Evolutionary conservation across 139 green algal species (phyloP).

Genomic region (Auxenochlorella pyrenoidosa): DNA sequence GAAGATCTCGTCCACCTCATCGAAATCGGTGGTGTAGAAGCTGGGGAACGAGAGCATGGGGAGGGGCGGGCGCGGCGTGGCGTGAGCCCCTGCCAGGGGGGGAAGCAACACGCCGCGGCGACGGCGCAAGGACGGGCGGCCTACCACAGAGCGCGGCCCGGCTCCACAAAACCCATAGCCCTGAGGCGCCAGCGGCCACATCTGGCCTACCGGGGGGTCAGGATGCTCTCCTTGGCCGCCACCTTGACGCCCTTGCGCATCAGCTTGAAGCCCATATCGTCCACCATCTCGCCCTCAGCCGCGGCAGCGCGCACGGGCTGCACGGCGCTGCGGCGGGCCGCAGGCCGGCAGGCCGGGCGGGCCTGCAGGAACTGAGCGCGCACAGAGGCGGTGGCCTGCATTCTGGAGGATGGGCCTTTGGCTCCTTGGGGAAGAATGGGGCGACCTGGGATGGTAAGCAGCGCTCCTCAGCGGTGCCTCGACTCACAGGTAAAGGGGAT

Average conservation of each 20-base stretch:
- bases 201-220: constrained; percentile 81
- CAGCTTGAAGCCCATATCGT: constrained; percentile 77
- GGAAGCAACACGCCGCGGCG: no score
- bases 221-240: constrained; percentile 85
- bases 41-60: constrained; percentile 11
- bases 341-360: constrained; percentile 19
- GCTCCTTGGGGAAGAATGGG: background rate
- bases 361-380: constrained; percentile 29
- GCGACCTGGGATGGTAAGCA: background rate
- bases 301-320: constrained; percentile 31
- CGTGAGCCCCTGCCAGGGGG: background rate
- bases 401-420: background rate
- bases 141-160: background rate
- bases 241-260: constrained; percentile 92
- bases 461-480: no score
- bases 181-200: background rate
- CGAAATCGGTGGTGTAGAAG: constrained; percentile 99
- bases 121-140: background rate
- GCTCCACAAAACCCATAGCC: constrained; percentile 15
- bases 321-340: constrained; percentile 13
- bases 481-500: no score
- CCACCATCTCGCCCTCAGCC: constrained; percentile 17
- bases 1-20: constrained; percentile 99
- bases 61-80: background rate
- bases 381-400: constrained; percentile 24